phyloP scores from a whole-genome alignment of 139 green algal species.

The Picochlorum sp. region DNA sequence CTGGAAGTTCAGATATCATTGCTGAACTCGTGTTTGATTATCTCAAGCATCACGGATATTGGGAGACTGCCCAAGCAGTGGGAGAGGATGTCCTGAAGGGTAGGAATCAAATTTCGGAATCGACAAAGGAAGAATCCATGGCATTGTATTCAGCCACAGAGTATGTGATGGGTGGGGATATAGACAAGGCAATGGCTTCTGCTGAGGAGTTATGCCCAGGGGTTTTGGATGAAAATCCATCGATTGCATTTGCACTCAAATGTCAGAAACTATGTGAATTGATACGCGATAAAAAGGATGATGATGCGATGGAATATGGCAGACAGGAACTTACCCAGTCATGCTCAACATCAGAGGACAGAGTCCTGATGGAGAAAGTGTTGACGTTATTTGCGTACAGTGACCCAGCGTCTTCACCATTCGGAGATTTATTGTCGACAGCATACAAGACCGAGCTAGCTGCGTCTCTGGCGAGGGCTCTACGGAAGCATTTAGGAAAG shows the following conservation, averaged over 20 bases:
- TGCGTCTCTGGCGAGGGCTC: slow-evolving; percentile 39
- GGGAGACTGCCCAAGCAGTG: slow-evolving; percentile 40
- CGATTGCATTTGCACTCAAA: slow-evolving; percentile 45
- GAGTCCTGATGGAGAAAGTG: slow-evolving; percentile 37
- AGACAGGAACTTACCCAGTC: slow-evolving; percentile 16
- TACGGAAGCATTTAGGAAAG: slow-evolving; percentile 32
- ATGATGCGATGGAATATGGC: slow-evolving; percentile 45
- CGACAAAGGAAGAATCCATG: not conserved
- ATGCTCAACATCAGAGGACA: slow-evolving; percentile 12
- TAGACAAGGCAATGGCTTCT: slow-evolving; percentile 24
- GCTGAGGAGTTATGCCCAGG: slow-evolving; percentile 26
- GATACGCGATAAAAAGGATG: slow-evolving; percentile 34
- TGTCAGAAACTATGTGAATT: slow-evolving; percentile 63
- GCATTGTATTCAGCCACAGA: slow-evolving; percentile 2
- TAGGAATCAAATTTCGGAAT: slow-evolving; percentile 13
- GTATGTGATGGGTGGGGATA: slow-evolving; percentile 12
- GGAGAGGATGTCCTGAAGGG: slow-evolving; percentile 45
- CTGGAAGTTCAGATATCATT: slow-evolving; percentile 13
- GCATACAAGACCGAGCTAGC: slow-evolving; percentile 34
- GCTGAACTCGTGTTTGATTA: slow-evolving; percentile 58
- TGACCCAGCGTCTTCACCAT: slow-evolving; percentile 39
- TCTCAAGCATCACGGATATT: slow-evolving; percentile 53
- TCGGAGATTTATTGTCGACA: slow-evolving; percentile 42
- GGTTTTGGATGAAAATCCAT: slow-evolving; percentile 32
- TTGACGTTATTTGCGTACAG: slow-evolving; percentile 62